These are phyloP conservation scores for Collybiopsis luxurians DNA, from an alignment of 768 basidiomycete genomes.

Conservation along the genomic window DNA sequence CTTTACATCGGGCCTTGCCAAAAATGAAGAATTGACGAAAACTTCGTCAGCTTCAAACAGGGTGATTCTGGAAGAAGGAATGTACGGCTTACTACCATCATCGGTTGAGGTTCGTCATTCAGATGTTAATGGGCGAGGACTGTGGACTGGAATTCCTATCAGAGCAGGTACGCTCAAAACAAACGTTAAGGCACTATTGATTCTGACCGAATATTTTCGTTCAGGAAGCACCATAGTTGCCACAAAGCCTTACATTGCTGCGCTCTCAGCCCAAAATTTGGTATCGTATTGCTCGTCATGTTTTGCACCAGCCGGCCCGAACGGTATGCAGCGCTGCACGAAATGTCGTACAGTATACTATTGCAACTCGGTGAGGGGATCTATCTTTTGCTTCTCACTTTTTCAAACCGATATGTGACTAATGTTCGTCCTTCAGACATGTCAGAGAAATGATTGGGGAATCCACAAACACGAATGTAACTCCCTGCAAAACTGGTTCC, in stretches of 20 bases:
- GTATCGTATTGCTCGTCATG: slow-evolving; percentile 71
- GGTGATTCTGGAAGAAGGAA: neutral
- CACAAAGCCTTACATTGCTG: slow-evolving; percentile 56
- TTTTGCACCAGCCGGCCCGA: slow-evolving; percentile 32
- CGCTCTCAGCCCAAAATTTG: slow-evolving; percentile 63
- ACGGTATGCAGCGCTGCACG: slow-evolving; percentile 66
- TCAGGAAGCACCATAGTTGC: slow-evolving; percentile 62
- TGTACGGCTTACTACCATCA: slow-evolving; percentile 35
- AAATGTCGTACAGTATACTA: slow-evolving; percentile 71
- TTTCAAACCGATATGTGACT: neutral
- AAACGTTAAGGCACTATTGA: neutral
- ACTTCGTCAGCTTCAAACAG: neutral
- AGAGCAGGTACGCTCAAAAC: slow-evolving; percentile 1
- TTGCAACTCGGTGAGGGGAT: slow-evolving; percentile 67
- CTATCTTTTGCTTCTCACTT: neutral
- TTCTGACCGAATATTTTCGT: too few relatives aligned
- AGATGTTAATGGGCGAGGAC: slow-evolving; percentile 38
- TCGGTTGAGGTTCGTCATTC: slow-evolving; percentile 37
- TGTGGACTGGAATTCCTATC: slow-evolving; percentile 34
- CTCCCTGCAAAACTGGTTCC: slow-evolving; percentile 59
- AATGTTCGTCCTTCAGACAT: slow-evolving; percentile 38
- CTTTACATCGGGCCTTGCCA: neutral
- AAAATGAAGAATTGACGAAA: neutral
- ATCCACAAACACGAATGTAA: slow-evolving; percentile 78
- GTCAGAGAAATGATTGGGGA: slow-evolving; percentile 73